A percentile compares a stretch with the other conserved stretches of the same genome.
Conservation (phyloP, 495 filamentous ascomycete species). For the Annulohypoxylon stygium region DNA sequence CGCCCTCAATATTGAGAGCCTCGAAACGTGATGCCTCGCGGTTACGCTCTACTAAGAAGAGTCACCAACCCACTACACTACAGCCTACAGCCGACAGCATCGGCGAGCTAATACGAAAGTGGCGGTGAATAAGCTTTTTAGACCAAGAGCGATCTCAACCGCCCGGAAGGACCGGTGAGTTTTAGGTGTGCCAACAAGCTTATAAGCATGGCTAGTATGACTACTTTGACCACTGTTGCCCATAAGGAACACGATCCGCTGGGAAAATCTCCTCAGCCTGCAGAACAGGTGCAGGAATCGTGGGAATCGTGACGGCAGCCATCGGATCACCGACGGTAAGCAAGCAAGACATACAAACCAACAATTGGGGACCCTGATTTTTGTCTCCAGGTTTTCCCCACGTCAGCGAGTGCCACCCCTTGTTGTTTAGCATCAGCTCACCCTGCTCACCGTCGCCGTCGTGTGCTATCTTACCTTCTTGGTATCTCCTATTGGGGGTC, state of each 20-base stretch:
- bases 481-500: conserved; percentile 2
- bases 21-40: conserved; percentile 30
- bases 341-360: conserved; percentile 25
- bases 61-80: conserved; percentile 1
- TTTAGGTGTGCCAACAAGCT: conserved; percentile 35
- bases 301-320: conserved; percentile 32
- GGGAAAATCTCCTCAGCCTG: conserved; percentile 33
- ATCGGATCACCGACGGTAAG: conserved; percentile 33
- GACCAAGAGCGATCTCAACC: conserved; percentile 19
- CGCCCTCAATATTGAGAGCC: conserved; percentile 15
- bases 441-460: conserved; percentile 27
- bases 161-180: conserved; percentile 26
- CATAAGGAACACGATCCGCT: conserved; percentile 21
- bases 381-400: conserved; percentile 47
- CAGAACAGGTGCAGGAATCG: conserved; percentile 1
- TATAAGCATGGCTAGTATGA: conserved; percentile 11
- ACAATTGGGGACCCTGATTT: conserved; percentile 30
- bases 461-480: conserved; percentile 47
- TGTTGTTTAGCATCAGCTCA: conserved; percentile 7
- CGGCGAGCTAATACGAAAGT: conserved; percentile 37
- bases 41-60: conserved; percentile 27
- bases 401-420: conserved; percentile 27
- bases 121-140: conserved; percentile 48
- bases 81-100: conserved; percentile 30
- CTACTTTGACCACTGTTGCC: not conserved